These are phyloP conservation scores for Stromatinia cepivora DNA, from an alignment of 2,329 filamentous ascomycete genomes.

Conservation along the genomic window DNA sequence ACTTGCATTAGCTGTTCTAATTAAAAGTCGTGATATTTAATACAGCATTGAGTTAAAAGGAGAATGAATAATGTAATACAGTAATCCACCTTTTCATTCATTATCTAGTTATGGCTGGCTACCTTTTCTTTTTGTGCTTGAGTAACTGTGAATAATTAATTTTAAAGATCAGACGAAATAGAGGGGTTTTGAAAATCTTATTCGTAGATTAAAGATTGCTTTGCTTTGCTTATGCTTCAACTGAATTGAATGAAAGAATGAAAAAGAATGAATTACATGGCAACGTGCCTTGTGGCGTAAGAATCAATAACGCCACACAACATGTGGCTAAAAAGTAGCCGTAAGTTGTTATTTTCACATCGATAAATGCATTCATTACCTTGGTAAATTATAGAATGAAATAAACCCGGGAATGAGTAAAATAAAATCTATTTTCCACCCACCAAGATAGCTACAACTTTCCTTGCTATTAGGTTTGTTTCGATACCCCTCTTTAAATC, in stretches of 20 bases:
- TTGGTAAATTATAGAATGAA: slow-evolving; percentile 24
- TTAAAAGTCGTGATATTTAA: neutral
- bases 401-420: slow-evolving; percentile 13
- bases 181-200: slow-evolving; percentile 3
- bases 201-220: neutral
- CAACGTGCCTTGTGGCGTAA: neutral
- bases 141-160: neutral
- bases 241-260: neutral
- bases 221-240: neutral
- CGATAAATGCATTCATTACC: slow-evolving; percentile 10
- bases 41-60: neutral
- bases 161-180: neutral
- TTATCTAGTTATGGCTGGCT: neutral
- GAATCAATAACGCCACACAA: slow-evolving; percentile 8
- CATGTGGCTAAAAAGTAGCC: slow-evolving; percentile 13
- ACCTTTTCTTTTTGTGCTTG: neutral
- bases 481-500: neutral
- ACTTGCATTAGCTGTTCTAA: neutral
- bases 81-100: neutral
- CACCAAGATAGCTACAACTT: slow-evolving; percentile 10
- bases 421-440: slow-evolving; percentile 20
- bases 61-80: neutral
- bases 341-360: slow-evolving; percentile 10
- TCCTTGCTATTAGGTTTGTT: slow-evolving; percentile 18
- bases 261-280: neutral